Evolutionary conservation across 805 yeast species (phyloP).

Genomic region (Pichia membranifaciens): DNA sequence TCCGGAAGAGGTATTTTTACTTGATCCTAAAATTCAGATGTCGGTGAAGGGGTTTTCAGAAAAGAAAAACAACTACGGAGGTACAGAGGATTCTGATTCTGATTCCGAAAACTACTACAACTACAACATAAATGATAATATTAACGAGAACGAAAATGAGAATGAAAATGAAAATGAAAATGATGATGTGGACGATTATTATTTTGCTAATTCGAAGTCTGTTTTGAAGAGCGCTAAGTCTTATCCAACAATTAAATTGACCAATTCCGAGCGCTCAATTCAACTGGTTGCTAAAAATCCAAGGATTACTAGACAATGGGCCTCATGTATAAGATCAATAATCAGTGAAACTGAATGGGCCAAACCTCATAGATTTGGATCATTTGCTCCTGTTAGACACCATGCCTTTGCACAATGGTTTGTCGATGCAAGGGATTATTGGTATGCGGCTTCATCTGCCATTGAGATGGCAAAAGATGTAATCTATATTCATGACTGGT

Average conservation of each 20-base stretch:
- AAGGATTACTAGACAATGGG: conserved; percentile 66
- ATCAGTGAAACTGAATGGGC: conserved; percentile 66
- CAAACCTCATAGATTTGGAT: conserved; percentile 65
- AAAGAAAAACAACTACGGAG: not conserved
- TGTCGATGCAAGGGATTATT: conserved; percentile 87
- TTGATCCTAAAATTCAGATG: conserved; percentile 70
- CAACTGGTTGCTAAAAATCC: conserved; percentile 65
- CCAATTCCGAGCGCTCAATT: conserved; percentile 73
- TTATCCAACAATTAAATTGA: conserved; percentile 54
- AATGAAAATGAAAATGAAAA: conserved; percentile 25
- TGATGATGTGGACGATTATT: conserved; percentile 37
- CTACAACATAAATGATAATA: conserved; percentile 11
- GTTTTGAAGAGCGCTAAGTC: conserved; percentile 34
- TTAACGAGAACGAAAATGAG: conserved; percentile 10
- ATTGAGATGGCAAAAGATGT: conserved; percentile 90
- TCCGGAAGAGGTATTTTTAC: conserved; percentile 84
- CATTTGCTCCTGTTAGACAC: conserved; percentile 88
- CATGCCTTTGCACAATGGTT: conserved; percentile 93
- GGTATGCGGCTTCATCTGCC: conserved; percentile 94
- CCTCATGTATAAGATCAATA: conserved; percentile 66
- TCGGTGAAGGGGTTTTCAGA: conserved; percentile 36
- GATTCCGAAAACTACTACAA: conserved; percentile 15
- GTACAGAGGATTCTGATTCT: conserved; percentile 7
- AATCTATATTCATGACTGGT: conserved; percentile 96
- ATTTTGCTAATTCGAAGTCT: conserved; percentile 29